Evolutionary conservation across 768 basidiomycete genomes (phyloP).

Genomic region (Auricularia cornea): DNA sequence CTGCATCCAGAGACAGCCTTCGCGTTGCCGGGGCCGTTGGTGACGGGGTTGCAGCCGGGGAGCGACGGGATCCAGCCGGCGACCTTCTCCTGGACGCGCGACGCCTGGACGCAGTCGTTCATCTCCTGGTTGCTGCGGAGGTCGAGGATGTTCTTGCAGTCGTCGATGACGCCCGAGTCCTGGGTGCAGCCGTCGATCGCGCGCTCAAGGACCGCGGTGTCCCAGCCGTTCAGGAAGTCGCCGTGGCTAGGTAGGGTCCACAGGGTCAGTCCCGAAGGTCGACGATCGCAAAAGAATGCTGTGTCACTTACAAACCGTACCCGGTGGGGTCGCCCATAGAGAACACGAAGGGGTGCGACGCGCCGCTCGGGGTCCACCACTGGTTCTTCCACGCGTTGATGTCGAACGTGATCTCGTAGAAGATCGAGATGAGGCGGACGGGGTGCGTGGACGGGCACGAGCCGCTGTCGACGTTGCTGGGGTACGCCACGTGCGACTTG

Average conservation of each 20-base stretch:
- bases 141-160: slow-evolving; percentile 13
- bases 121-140: slow-evolving; percentile 6
- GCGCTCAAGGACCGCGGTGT: slow-evolving; percentile 9
- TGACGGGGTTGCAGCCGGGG: slow-evolving; percentile 18
- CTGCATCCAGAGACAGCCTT: neutral
- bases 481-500: slow-evolving; percentile 17
- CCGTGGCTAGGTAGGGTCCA: neutral
- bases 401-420: slow-evolving; percentile 12
- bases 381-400: slow-evolving; percentile 4
- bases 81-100: slow-evolving; percentile 12
- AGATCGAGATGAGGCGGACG: slow-evolving; percentile 14
- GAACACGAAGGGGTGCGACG: slow-evolving; percentile 1
- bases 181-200: slow-evolving; percentile 16
- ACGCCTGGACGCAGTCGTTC: slow-evolving; percentile 10
- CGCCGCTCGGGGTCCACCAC: neutral
- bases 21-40: slow-evolving; percentile 3
- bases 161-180: slow-evolving; percentile 14
- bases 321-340: slow-evolving; percentile 2
- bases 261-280: too few species aligned
- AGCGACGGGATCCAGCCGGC: slow-evolving; percentile 9
- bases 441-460: slow-evolving; percentile 14
- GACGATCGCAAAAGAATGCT: too few species aligned
- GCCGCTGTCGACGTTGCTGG: slow-evolving; percentile 10
- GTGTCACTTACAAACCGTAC: neutral
- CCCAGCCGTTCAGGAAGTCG: slow-evolving; percentile 13